Base-by-base conservation (phyloP, 148 eudicot genomes). In the Vaccinium macrocarpon region DNA sequence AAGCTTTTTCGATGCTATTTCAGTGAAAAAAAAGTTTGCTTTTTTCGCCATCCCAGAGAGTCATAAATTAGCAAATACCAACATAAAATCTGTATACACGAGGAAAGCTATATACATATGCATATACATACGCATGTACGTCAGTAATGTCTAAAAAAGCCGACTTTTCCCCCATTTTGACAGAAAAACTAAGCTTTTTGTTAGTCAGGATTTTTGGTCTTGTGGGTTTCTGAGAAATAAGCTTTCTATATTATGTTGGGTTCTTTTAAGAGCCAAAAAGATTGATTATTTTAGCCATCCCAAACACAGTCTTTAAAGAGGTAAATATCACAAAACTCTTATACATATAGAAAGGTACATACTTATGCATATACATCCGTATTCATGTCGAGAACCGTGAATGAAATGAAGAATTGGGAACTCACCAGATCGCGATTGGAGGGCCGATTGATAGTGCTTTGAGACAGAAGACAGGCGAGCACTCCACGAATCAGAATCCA, bases 401-500 rank as follows among this genome's bases (percentile, higher is more conserved):
- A 13, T 2, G 38, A 42, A 52, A 53, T 16, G 21, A 79, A 51
- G 21, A n/a, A 48, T 61, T 57, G 14, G 83, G 76, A 81, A 71
- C 76, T 83, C 15, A 93, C 98, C 98, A 81, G 94, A 92, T 86
- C 94, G 98, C 85, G 95, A 88, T 79, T 94, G 98, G 18, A 92
- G 90, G 59, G 94, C 90, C 2, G 94, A 89, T 85, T 93, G 93
- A 48, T 93, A 91, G 18, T 95, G 90, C 82, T 87, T 93, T 35
- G 99, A 91, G 18, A 94, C 90, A 32, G 91, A 89, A 85, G 94
- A 92, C 1, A 94, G 86, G 50, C 95, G 97, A 87, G 92, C 90
- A 85, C 85, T 89, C 99, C 98, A 96, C 8, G 96, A 95, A 92
- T 93, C 94, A 80, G 91, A 88, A 66, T 96, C 98, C 99, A 96